Evolutionary conservation across 495 filamentous ascomycete species (phyloP).

Genomic region (Rhizodiscina lignyota): DNA sequence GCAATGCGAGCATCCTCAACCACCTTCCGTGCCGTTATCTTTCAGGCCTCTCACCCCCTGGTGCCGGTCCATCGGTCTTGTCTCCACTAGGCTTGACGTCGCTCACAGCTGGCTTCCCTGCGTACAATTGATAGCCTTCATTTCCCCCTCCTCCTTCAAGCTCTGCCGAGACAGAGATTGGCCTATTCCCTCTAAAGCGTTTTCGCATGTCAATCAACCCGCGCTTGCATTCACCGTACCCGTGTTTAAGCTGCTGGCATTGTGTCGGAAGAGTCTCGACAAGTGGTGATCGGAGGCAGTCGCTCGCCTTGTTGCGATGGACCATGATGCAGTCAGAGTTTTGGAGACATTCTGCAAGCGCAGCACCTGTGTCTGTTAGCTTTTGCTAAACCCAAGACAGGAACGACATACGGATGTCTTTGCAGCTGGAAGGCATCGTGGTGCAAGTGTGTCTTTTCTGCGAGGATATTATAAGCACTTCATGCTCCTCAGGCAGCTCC

Average conservation of each 20-base stretch:
- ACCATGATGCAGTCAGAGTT: constrained; percentile 91
- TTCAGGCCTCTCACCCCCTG: no score
- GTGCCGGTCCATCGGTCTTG: no score
- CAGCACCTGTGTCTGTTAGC: constrained; percentile 44
- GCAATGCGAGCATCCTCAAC: no score
- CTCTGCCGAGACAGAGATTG: no score
- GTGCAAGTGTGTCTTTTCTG: background rate
- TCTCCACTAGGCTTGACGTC: no score
- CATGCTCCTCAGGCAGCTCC: no score
- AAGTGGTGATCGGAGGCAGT: constrained; percentile 73
- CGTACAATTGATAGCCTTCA: no score
- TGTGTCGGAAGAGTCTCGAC: constrained; percentile 60
- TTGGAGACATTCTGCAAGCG: constrained; percentile 84
- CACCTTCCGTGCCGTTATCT: no score
- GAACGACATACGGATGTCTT: constrained; percentile 67
- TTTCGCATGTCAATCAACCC: constrained; percentile 98
- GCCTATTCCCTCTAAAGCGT: constrained; percentile 90
- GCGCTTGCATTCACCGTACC: constrained; percentile 86
- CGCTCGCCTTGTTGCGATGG: constrained; percentile 64
- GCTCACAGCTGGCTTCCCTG: no score
- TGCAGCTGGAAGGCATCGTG: constrained; percentile 91
- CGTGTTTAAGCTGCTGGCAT: constrained; percentile 86
- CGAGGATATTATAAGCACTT: background rate
- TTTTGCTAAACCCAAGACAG: constrained; percentile 1
- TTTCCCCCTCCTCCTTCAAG: no score